phyloP scores from a whole-genome alignment of 176 grass and related monocot species.

The Triticum turgidum region DNA sequence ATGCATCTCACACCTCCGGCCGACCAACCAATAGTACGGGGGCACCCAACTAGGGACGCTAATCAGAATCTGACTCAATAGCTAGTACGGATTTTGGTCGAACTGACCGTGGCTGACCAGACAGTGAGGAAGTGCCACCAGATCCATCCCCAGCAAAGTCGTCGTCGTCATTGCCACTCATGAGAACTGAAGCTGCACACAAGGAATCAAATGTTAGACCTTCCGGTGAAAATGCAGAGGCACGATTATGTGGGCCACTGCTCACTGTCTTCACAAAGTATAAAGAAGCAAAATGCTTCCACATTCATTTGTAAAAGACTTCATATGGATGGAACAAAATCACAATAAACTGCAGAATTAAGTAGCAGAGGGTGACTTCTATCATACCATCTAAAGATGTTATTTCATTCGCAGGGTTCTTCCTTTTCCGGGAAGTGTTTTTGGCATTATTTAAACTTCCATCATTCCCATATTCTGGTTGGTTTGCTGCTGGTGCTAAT shows the following conservation, averaged over 20 bases:
- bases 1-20: neutral
- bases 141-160: neutral
- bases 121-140: slow-evolving; percentile 23
- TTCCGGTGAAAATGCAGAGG: neutral
- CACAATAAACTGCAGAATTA: slow-evolving; percentile 16
- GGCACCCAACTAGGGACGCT: neutral
- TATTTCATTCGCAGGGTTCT: slow-evolving; percentile 20
- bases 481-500: slow-evolving; percentile 17
- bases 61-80: slow-evolving; percentile 67
- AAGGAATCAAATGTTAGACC: slow-evolving; percentile 12
- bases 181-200: slow-evolving; percentile 41
- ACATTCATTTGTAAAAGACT: neutral
- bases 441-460: slow-evolving; percentile 15
- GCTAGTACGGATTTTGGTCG: slow-evolving; percentile 31
- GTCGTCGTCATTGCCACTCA: slow-evolving; percentile 3
- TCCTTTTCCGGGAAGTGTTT: slow-evolving; percentile 24
- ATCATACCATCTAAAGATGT: slow-evolving; percentile 24
- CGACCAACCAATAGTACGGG: neutral
- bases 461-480: slow-evolving; percentile 39
- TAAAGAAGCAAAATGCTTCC: neutral
- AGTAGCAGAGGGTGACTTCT: neutral
- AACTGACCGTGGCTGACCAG: slow-evolving; percentile 38
- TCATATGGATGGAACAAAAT: neutral
- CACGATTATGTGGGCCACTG: neutral
- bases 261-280: slow-evolving; percentile 17